phyloP scores from a whole-genome alignment of 73 alveolate genomes.

The Stentor roeselii region DNA sequence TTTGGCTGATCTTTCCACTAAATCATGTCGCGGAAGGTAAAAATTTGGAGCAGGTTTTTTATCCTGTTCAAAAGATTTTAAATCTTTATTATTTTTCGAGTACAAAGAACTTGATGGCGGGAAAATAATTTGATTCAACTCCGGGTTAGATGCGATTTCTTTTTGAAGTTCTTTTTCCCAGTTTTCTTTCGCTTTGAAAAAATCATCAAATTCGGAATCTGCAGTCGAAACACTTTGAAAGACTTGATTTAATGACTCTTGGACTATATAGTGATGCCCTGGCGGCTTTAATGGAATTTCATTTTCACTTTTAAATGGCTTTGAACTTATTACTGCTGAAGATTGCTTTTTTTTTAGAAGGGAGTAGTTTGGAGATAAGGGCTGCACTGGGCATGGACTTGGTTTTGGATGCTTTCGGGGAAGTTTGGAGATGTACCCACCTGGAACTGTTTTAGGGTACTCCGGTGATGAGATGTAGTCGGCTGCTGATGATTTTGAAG shows the following conservation, averaged over 20 bases:
- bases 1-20: background rate
- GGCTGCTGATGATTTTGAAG: background rate
- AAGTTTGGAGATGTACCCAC: background rate
- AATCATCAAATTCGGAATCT: constrained; percentile 10
- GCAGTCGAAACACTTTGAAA: constrained; percentile 1
- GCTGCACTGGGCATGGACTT: background rate
- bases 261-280: too few species aligned
- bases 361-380: background rate
- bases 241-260: background rate
- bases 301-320: background rate
- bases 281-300: background rate
- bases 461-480: background rate
- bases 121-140: background rate
- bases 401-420: background rate
- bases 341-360: background rate
- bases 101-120: background rate
- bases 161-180: background rate
- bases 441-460: background rate
- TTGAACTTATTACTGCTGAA: background rate
- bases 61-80: too few species aligned
- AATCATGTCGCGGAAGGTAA: background rate
- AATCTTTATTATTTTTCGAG: background rate
- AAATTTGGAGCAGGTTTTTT: background rate
- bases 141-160: background rate
- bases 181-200: background rate